Percentiles rank a stretch among this genome's conserved stretches.
phyloP scores from a whole-genome alignment of 2,329 filamentous ascomycete species.

The Metarhizium humberi region DNA sequence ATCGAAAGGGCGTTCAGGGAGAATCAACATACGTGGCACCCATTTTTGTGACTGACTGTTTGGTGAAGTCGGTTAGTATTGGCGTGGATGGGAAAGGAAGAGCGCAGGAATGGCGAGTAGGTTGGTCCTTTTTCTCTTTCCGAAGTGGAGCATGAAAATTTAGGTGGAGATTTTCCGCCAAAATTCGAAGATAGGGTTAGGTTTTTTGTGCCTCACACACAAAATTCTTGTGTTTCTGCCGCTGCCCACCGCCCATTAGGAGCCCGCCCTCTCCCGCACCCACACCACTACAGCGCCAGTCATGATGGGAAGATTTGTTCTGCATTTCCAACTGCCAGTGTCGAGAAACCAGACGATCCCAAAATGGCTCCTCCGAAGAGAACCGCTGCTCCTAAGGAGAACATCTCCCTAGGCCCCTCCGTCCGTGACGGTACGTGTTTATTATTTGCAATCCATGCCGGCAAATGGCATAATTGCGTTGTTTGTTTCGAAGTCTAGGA shows the following conservation, averaged over 20 bases:
- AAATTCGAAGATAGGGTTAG: slow-evolving; percentile 20
- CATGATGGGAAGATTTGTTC: slow-evolving; percentile 14
- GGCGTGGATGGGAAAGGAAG: slow-evolving; percentile 11
- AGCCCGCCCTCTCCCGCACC: slow-evolving; percentile 12
- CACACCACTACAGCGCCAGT: slow-evolving; percentile 16
- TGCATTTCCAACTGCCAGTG: slow-evolving; percentile 25
- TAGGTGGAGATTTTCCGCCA: slow-evolving; percentile 2
- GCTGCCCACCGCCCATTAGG: slow-evolving; percentile 23
- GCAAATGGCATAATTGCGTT: not conserved
- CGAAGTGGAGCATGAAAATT: not conserved
- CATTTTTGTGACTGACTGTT: slow-evolving; percentile 31
- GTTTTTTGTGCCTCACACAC: slow-evolving; percentile 18
- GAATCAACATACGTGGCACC: slow-evolving; percentile 44
- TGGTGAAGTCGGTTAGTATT: slow-evolving; percentile 30
- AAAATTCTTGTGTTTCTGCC: slow-evolving; percentile 24
- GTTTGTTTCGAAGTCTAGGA: not conserved
- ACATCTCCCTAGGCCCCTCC: slow-evolving; percentile 96
- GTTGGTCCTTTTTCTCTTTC: slow-evolving; percentile 6
- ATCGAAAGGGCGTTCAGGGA: slow-evolving; percentile 25
- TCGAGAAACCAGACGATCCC: slow-evolving; percentile 30
- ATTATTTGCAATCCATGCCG: not conserved
- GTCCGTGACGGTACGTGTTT: slow-evolving; percentile 74
- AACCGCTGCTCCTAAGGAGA: slow-evolving; percentile 81
- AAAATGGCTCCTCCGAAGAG: slow-evolving; percentile 87
- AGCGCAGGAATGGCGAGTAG: no score